These are phyloP conservation scores for Zopfia rhizophila DNA, from an alignment of 2,329 filamentous ascomycete species.

Conservation along the genomic window DNA sequence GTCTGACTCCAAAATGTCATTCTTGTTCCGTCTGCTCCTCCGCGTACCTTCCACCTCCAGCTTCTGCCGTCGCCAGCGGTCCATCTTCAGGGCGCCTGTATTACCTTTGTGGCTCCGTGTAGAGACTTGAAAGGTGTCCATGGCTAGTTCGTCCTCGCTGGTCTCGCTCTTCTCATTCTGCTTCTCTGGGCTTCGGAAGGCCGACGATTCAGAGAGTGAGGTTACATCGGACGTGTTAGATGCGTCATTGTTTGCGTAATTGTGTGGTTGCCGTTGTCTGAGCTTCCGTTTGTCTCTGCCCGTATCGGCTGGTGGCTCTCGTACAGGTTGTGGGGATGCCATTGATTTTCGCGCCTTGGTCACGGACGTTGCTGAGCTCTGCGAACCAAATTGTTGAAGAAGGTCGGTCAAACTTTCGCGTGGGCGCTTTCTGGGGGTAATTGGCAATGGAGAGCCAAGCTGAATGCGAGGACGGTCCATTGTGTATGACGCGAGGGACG, in stretches of 20 bases:
- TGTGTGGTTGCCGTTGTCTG: slow-evolving; percentile 10
- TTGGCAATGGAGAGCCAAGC: slow-evolving; percentile 30
- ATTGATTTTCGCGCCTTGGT: slow-evolving; percentile 33
- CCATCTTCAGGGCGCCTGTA: slow-evolving; percentile 45
- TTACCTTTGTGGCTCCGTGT: slow-evolving; percentile 2
- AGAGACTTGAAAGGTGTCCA: too few relatives aligned
- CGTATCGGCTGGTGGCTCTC: background rate
- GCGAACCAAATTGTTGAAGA: slow-evolving; percentile 43
- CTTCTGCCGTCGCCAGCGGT: slow-evolving; percentile 30
- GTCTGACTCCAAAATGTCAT: slow-evolving; percentile 45
- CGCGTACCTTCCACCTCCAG: slow-evolving; percentile 26
- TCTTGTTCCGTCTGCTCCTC: slow-evolving; percentile 36
- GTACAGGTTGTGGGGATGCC: background rate
- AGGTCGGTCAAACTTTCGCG: slow-evolving; percentile 35
- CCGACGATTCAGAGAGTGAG: slow-evolving; percentile 1
- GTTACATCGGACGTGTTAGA: slow-evolving; percentile 3
- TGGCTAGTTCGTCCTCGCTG: slow-evolving; percentile 39
- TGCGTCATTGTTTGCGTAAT: slow-evolving; percentile 16
- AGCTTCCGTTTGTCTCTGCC: slow-evolving; percentile 21
- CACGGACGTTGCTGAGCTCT: slow-evolving; percentile 41
- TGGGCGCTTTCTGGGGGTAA: slow-evolving; percentile 35
- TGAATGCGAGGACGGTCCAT: slow-evolving; percentile 36
- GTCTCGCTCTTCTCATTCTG: slow-evolving; percentile 7
- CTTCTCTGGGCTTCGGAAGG: slow-evolving; percentile 11
- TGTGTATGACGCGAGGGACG: slow-evolving; percentile 4